A percentile compares a stretch with the other conserved stretches of the same genome.
phyloP scores from a whole-genome alignment of 2,329 filamentous ascomycete genomes.

The Biscogniauxia sp. region DNA sequence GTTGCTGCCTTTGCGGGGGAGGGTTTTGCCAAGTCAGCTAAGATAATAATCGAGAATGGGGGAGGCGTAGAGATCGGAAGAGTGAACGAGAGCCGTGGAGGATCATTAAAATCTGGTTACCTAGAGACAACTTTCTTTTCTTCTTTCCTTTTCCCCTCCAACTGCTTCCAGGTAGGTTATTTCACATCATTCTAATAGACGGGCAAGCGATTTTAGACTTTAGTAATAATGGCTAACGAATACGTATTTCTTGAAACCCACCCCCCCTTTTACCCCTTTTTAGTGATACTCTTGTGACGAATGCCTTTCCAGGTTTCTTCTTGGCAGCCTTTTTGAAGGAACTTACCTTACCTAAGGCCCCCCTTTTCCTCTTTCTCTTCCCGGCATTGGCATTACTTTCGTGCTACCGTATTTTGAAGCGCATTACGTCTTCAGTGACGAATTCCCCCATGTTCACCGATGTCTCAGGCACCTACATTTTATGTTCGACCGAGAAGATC shows the following conservation, averaged over 20 bases:
- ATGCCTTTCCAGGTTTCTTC: background rate
- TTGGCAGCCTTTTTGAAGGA: background rate
- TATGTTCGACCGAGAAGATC: background rate
- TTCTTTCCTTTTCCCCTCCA: background rate
- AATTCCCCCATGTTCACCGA: background rate
- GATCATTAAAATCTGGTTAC: background rate
- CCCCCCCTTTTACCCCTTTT: background rate
- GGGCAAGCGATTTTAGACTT: background rate
- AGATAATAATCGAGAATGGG: background rate
- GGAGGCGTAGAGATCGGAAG: too few species aligned
- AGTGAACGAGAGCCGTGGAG: too few species aligned
- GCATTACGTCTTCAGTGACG: background rate
- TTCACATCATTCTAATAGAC: background rate
- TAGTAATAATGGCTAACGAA: background rate
- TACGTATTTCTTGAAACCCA: background rate
- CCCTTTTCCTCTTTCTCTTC: background rate
- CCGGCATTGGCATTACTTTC: too few species aligned
- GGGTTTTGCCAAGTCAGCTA: background rate
- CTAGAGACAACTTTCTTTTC: background rate
- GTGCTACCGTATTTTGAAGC: background rate
- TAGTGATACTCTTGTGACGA: background rate
- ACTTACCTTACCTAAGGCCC: background rate
- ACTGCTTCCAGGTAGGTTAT: background rate
- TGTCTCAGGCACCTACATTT: slow-evolving; percentile 27
- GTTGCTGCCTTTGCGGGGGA: background rate